Percentiles rank a stretch among this genome's conserved stretches.
Conservation (phyloP, 1,284 basidiomycete genomes). For the Cryptococcus maquisensis region DNA sequence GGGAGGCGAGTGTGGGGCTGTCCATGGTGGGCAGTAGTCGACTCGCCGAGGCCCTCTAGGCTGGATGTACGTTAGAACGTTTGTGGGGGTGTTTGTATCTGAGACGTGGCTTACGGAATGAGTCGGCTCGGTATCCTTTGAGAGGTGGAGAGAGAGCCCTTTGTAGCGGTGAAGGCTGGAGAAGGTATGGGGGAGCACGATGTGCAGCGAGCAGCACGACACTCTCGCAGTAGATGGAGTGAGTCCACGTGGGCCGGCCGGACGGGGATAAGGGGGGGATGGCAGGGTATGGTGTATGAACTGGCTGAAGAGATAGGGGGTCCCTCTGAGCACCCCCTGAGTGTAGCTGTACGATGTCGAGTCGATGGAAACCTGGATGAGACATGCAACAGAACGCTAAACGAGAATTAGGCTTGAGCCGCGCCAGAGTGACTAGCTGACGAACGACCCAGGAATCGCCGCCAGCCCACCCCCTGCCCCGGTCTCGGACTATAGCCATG, state of each 20-base stretch:
- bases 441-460: no score
- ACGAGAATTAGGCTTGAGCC: no score
- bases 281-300: neutral
- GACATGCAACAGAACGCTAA: no score
- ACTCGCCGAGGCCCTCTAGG: neutral
- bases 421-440: no score
- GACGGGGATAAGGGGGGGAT: neutral
- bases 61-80: neutral
- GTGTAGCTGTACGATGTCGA: no score
- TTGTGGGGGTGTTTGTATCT: neutral
- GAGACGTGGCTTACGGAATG: neutral
- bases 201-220: no score
- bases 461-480: no score
- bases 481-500: no score
- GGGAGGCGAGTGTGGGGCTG: slow-evolving; percentile 4
- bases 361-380: no score
- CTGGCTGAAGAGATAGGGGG: no score
- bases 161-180: neutral
- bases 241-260: neutral
- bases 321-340: neutral
- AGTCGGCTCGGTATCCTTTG: neutral
- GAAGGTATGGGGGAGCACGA: no score
- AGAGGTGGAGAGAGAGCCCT: neutral
- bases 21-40: neutral
- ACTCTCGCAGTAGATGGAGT: no score